Evolutionary conservation across 495 filamentous ascomycete species (phyloP), one percentile per base, ranked within the genome.

Genomic region (Xylaria telfairii): DNA sequence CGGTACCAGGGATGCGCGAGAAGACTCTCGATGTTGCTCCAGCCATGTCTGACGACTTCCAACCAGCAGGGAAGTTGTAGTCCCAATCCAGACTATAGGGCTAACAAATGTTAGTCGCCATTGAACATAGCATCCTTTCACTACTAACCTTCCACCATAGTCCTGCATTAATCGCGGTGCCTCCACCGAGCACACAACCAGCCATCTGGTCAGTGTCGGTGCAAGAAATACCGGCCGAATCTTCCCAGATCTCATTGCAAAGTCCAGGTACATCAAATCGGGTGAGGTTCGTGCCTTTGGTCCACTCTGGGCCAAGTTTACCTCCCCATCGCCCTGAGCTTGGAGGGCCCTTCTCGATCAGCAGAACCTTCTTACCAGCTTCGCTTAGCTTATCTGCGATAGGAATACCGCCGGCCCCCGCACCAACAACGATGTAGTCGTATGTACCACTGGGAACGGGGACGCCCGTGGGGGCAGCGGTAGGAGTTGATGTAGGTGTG

Each of bases 221-320:
- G 80, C 92, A 93, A 61, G 88, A 84, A 79, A 90, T 88, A 67
- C 85, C 91, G 30, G 80, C 81, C 21, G 87, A 89, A 74, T 89
- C 86, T 47, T 82, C 82, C 87, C 87, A 92, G 71, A 91, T 91
- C 77, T 90, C 86, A 75, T 89, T 92, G 80, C 89, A 92, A 63
- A 94, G 86, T 67, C 92, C 92, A 5, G 92, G 92, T n/a, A 94
- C 87, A 75, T 95, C 92, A 73, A 93, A 92, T 39, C 90, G 86
- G 47, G 92, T 93, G 57, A 95, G 82, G 60, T 87, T 87, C 47
- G 89, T 89, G 47, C 89, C 89, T 49, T 84, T 79, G 24, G 92
- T 84, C 86, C 92, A 91, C 37, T 86, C 83, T 37, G 90, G 90
- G 71, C 84, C 86, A 71, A 85, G 72, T 9, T 74, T 85, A 60